Conservation (phyloP, 768 basidiomycete species). For the Mrakia hoshinonis region DNA sequence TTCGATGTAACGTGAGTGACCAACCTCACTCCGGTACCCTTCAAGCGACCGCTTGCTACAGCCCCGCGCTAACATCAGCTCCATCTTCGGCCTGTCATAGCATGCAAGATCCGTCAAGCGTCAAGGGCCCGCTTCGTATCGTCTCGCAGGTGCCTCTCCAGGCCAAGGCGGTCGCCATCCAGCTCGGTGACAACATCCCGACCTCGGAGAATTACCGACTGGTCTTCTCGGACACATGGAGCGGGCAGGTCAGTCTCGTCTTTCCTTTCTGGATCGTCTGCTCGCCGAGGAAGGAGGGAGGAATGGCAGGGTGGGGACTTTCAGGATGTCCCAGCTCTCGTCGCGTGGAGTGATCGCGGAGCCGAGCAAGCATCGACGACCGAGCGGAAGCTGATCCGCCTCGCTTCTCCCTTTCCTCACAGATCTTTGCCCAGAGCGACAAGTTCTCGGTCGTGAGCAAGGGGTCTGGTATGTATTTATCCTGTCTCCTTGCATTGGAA, state of each 20-base stretch:
- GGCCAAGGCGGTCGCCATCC: not conserved
- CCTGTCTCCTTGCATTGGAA: too few relatives aligned
- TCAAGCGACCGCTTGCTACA: not conserved
- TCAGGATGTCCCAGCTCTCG: too few relatives aligned
- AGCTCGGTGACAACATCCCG: not conserved
- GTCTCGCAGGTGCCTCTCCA: not conserved
- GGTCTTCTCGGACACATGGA: not conserved
- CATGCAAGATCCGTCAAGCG: not conserved
- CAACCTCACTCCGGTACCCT: not conserved
- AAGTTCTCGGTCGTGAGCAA: not conserved
- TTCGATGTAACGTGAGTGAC: conserved; percentile 1
- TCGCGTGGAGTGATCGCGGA: not conserved
- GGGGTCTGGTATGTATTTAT: not conserved
- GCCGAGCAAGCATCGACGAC: not conserved
- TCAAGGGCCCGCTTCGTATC: not conserved
- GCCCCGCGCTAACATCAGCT: not conserved
- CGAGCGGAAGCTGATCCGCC: not conserved
- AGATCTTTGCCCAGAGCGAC: not conserved
- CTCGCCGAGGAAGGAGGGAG: too few relatives aligned
- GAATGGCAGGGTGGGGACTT: too few relatives aligned
- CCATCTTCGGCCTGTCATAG: not conserved
- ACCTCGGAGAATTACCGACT: not conserved
- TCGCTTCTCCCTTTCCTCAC: not conserved
- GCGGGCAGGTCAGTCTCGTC: not conserved
- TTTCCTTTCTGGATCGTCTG: not conserved